Percentiles rank a stretch among this genome's conserved stretches.
Evolutionary conservation across 1,284 basidiomycete species (phyloP).

Genomic region (Polyporus tsugae): DNA sequence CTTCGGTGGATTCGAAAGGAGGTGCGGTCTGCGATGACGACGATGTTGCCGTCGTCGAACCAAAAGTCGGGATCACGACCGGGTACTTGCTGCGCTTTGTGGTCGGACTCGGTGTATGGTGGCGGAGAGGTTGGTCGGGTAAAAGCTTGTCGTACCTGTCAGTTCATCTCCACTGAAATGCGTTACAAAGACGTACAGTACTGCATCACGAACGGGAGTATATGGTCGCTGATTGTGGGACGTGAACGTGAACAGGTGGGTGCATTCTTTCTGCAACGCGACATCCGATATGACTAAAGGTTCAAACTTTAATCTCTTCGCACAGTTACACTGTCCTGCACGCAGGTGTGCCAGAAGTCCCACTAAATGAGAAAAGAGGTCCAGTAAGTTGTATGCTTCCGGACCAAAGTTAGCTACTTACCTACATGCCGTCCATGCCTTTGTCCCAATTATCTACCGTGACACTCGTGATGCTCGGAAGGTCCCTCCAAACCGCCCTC

Average conservation of each 20-base stretch:
- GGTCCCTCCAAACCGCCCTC: background rate
- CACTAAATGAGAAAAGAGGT: background rate
- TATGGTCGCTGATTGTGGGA: too few species aligned
- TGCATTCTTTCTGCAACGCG: background rate
- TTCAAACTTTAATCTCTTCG: background rate
- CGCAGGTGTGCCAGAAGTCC: background rate
- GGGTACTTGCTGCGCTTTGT: background rate
- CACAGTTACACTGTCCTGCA: background rate
- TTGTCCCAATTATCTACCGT: background rate
- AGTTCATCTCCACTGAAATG: background rate
- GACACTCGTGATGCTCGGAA: background rate
- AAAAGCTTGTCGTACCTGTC: background rate
- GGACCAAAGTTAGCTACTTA: background rate
- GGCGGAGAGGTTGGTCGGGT: background rate
- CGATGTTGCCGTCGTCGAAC: conserved; percentile 17
- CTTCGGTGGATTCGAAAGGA: conserved; percentile 12
- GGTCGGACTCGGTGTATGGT: background rate
- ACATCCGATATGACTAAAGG: background rate
- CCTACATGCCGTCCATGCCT: background rate
- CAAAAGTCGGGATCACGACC: conserved; percentile 9
- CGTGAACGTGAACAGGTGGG: too few species aligned
- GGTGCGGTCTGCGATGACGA: conserved; percentile 1
- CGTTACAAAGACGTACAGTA: background rate
- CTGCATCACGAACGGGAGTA: background rate
- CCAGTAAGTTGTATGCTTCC: background rate